Evolutionary conservation across 148 eudicot genomes (phyloP), one percentile per base, ranked within the genome.

Genomic region (Cornus suecica): DNA sequence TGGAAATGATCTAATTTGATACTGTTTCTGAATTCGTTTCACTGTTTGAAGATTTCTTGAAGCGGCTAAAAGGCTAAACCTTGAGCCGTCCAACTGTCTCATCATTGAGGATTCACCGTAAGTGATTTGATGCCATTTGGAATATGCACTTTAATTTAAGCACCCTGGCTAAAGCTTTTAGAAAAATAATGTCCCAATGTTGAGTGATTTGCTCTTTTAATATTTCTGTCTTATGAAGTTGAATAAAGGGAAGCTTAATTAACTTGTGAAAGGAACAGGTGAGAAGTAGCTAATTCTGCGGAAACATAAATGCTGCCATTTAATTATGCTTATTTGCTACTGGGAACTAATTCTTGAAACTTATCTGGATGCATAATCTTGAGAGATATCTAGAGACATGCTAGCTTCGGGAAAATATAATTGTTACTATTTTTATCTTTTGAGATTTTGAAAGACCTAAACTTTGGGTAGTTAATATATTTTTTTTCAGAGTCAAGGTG

Each of bases 21-120:
- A n/a, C 7, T 11, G 16, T 31, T 28, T n/a, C 29, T 62, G 29
- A 64, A 26, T 26, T 34, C 61, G 10, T 79, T 71, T 71, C 75
- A 23, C 69, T 45, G 10, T 76, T 69, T 23, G n/a, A 72, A 94
- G 97, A 78, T 95, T 84, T 80, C 86, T 89, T 74, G 97, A 91
- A 92, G 97, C 94, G 75, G 97, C 99, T 70, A 95, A 85, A 83
- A 86, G 74, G 76, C 88, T 92, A 32, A 77, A 81, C 70, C 64
- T 81, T 77, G 91, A 91, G 78, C 94, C 91, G 74, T 86, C 93
- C 73, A 78, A 74, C 69, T 92, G 94, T 85, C 92, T 94, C 18
- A 92, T 92, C 79, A 89, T 94, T 78, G 97, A 94, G 84, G 97
- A 92, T 86, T 94, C 99, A 52, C 28, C 89, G 97, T 92, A 79